phyloP scores from a whole-genome alignment of 306 rosid genomes.

The Gastrolobium bilobum region DNA sequence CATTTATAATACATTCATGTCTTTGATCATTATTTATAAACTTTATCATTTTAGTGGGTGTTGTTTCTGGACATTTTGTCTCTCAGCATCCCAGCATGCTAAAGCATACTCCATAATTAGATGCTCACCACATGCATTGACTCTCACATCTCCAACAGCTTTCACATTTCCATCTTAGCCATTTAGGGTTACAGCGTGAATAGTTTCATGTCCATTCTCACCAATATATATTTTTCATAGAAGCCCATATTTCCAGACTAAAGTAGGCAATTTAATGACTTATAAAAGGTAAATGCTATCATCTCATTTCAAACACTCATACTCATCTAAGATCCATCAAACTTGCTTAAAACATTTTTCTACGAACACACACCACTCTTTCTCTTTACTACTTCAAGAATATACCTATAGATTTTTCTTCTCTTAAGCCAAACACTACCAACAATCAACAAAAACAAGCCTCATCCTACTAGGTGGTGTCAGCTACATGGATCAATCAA shows the following conservation, averaged over 20 bases:
- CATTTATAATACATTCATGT: neutral
- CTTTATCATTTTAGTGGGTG: neutral
- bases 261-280: neutral
- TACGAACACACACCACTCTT: neutral
- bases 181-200: neutral
- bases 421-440: neutral
- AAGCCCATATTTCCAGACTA: neutral
- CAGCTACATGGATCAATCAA: neutral
- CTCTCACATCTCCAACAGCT: neutral
- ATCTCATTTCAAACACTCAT: neutral
- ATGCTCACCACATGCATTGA: neutral
- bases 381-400: constrained; percentile 14
- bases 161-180: constrained; percentile 2
- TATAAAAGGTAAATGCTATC: neutral
- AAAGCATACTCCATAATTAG: constrained; percentile 1
- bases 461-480: neutral
- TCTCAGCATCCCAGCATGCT: neutral
- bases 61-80: neutral
- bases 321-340: neutral
- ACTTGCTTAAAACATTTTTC: neutral
- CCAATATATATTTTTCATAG: neutral
- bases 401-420: neutral
- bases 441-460: neutral
- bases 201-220: neutral
- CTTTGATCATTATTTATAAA: neutral